Percentiles rank a stretch among this genome's conserved stretches.
These are phyloP conservation scores for Phanerochaete carnosa DNA, from an alignment of 768 basidiomycete genomes.

Conservation along the genomic window DNA sequence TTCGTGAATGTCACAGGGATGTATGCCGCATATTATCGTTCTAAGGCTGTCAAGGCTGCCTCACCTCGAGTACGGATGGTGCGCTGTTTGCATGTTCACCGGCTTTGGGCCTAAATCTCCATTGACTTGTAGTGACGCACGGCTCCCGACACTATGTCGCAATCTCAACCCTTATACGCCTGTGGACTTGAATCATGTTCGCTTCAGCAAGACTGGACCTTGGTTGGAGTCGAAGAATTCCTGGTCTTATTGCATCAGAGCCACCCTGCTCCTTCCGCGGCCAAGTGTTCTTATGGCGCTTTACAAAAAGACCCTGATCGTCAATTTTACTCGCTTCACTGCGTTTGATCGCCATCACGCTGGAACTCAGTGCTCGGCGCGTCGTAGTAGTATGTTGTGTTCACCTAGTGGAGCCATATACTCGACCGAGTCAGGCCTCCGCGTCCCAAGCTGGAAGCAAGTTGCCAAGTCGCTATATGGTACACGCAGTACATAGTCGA, in stretches of 20 bases:
- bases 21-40: background rate
- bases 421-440: background rate
- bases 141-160: background rate
- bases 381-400: background rate
- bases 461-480: background rate
- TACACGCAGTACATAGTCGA: conserved; percentile 16
- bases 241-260: background rate
- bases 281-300: background rate
- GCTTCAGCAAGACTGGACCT: too few relatives aligned
- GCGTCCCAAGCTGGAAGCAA: background rate
- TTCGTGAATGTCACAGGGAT: background rate
- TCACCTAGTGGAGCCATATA: background rate
- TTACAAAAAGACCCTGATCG: background rate
- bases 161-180: too few relatives aligned
- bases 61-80: background rate
- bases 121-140: background rate
- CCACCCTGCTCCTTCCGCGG: background rate
- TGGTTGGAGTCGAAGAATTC: background rate
- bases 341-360: background rate
- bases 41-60: background rate
- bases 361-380: background rate
- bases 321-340: background rate
- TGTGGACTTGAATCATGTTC: too few relatives aligned
- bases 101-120: background rate
- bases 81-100: background rate